Base-by-base conservation (phyloP, 192 early-diverging fungal species). In the Coemansia sp. region DNA sequence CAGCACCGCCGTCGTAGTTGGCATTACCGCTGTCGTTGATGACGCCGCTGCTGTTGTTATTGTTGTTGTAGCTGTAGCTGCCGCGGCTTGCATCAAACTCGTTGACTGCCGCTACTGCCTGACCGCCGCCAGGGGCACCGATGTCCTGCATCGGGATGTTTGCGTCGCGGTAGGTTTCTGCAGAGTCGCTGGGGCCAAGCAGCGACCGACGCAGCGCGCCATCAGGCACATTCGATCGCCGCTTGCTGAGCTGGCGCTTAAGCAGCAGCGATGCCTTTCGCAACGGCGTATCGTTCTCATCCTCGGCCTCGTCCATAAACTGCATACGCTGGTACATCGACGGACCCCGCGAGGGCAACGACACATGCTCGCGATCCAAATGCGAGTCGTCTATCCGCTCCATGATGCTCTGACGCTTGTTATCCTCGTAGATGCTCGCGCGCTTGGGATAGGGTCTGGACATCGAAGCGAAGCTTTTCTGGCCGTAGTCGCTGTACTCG, bases 281-380 rank as follows among this genome's bases (percentile, higher is more conserved):
- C 28, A 80, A 68, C 50, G 77, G 58, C 27, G 77, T 74, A 42
- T 71, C 69, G 55, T 67, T 69, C 18, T 80, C 71, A 16, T 67
- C 58, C 48, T 74, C 71, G 7, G 57, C 58, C 10, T 74, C 77
- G 32, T 80, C 65, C 61, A 65, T 71, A 54, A 80, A 63, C 60
- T 74, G 77, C 72, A 74, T 74, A 8, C 77, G 67, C 69, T 80
- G 77, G 59, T 80, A 80, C 62, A 68, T 66, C 22, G 77, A 74
- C 24, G 77, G 77, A 0, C 77, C 77, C 18, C 71, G 68, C 24
- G 77, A 80, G 20, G 77, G 77, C 56, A 54, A 58, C 22, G 77
- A 74, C 52, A 67, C 77, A 19, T 65, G 62, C 45, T 80, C 72
- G 55, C 72, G 72, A 51, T 80, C 72, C 54, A 61, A 29, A 25